Evolutionary conservation across 2,329 filamentous ascomycete species (phyloP).

Genomic region (Alternaria sp.): DNA sequence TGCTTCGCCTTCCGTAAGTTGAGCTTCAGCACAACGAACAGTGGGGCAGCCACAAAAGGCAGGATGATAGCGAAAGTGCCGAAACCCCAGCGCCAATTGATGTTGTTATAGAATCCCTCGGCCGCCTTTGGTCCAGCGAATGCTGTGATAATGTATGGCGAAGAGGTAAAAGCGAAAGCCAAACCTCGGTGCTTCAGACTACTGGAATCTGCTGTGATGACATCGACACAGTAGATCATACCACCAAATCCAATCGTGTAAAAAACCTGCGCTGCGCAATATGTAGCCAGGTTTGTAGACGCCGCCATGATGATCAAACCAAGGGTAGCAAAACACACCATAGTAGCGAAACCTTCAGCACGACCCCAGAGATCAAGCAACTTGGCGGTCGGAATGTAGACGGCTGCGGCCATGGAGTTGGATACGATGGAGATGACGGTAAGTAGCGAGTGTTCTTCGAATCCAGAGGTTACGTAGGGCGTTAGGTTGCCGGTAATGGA

Average conservation of each 20-base stretch:
- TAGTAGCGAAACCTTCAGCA: conserved; percentile 47
- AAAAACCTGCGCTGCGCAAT: conserved; percentile 35
- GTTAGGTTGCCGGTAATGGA: conserved; percentile 47
- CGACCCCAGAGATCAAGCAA: conserved; percentile 53
- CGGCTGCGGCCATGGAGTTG: conserved; percentile 42
- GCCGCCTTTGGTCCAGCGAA: conserved; percentile 26
- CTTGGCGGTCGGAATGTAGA: conserved; percentile 51
- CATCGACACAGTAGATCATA: conserved; percentile 68
- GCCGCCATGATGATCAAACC: conserved; percentile 71
- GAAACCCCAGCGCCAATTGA: conserved; percentile 71
- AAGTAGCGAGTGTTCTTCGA: conserved; percentile 38
- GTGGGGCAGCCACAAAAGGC: conserved; percentile 67
- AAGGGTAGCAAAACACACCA: conserved; percentile 41
- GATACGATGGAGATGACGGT: conserved; percentile 39
- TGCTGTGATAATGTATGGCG: conserved; percentile 34
- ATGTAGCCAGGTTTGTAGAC: conserved; percentile 61
- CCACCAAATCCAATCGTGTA: conserved; percentile 67
- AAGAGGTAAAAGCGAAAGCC: conserved; percentile 60
- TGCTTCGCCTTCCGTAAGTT: conserved; percentile 69
- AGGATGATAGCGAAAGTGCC: conserved; percentile 72
- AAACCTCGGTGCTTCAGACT: conserved; percentile 61
- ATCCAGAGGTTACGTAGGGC: conserved; percentile 45
- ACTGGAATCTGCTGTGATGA: conserved; percentile 65
- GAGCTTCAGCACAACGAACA: conserved; percentile 56
- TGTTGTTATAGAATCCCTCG: conserved; percentile 55